These are phyloP conservation scores for Paradendryphiella salina DNA, from an alignment of 2,329 filamentous ascomycete genomes.

Conservation along the genomic window DNA sequence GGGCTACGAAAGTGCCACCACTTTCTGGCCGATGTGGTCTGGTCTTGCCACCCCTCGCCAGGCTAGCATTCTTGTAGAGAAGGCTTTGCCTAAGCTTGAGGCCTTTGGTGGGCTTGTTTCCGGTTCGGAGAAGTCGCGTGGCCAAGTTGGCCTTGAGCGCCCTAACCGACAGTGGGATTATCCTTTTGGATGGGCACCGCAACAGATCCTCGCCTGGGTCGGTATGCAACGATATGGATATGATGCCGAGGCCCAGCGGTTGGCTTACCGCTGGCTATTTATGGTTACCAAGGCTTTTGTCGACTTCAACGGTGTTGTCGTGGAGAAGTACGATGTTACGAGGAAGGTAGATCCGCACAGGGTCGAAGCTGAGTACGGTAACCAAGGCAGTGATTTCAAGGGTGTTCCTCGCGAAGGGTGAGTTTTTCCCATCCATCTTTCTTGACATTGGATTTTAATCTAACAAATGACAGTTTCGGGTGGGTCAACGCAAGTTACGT, in stretches of 20 bases:
- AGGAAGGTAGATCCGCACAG: conserved; percentile 85
- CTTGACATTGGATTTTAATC: conserved; percentile 9
- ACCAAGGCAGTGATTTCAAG: conserved; percentile 94
- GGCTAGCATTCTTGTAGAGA: conserved; percentile 78
- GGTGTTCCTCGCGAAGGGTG: conserved; percentile 95
- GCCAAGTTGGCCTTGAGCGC: conserved; percentile 73
- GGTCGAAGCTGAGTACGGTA: conserved; percentile 96
- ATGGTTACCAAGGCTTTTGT: conserved; percentile 99
- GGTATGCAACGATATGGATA: conserved; percentile 91
- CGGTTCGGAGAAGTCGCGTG: conserved; percentile 86
- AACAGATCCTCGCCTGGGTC: conserved; percentile 98
- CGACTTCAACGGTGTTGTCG: conserved; percentile 96
- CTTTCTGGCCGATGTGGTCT: conserved; percentile 97
- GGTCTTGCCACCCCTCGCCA: conserved; percentile 83
- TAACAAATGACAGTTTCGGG: conserved; percentile 69
- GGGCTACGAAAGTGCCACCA: conserved; percentile 87
- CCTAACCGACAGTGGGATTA: conserved; percentile 99
- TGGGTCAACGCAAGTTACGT: conserved; percentile 99
- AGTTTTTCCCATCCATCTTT: conserved; percentile 48
- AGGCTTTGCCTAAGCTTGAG: conserved; percentile 85
- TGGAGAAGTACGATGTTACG: conserved; percentile 98
- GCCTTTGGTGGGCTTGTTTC: conserved; percentile 84
- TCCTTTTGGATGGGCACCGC: conserved; percentile 96
- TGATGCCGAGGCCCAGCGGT: conserved; percentile 80
- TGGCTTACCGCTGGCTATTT: conserved; percentile 95